Conservation (phyloP, 495 filamentous ascomycete genomes). For the Podospora australis region DNA sequence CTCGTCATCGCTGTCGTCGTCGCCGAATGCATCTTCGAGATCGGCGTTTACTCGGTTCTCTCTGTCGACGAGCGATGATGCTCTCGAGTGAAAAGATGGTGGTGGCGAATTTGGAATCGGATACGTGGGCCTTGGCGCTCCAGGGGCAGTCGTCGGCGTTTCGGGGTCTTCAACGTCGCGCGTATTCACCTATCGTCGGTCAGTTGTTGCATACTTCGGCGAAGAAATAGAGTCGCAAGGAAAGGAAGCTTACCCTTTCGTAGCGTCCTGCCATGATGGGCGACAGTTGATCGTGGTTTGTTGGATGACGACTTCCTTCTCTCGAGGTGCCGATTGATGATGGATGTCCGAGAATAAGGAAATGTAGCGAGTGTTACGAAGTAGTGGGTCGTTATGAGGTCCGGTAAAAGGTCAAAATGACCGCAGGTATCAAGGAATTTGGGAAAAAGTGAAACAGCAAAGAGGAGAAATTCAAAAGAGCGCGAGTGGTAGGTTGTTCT, state of each 20-base stretch:
- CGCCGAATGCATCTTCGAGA: slow-evolving; percentile 86
- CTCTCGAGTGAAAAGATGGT: slow-evolving; percentile 85
- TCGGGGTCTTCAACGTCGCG: slow-evolving; percentile 41
- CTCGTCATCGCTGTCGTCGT: slow-evolving; percentile 65
- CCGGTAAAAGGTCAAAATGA: neutral
- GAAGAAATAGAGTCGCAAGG: neutral
- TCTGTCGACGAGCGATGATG: slow-evolving; percentile 60
- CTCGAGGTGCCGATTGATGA: too few species aligned
- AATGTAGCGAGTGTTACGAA: slow-evolving; percentile 1
- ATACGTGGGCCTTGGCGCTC: slow-evolving; percentile 29
- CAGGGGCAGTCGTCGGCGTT: slow-evolving; percentile 27
- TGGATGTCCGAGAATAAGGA: slow-evolving; percentile 1
- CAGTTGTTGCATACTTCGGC: neutral
- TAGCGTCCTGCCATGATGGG: slow-evolving; percentile 76
- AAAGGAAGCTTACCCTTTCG: slow-evolving; percentile 61
- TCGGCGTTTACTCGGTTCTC: slow-evolving; percentile 58
- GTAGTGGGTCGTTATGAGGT: slow-evolving; percentile 1
- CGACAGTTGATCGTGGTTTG: neutral
- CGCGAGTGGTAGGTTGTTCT: neutral
- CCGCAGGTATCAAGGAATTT: neutral
- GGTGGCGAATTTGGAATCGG: slow-evolving; percentile 77
- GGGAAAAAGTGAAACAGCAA: neutral
- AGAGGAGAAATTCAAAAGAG: slow-evolving; percentile 5
- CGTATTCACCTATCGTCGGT: slow-evolving; percentile 36
- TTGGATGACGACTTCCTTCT: neutral